Percentiles rank a stretch among this genome's conserved stretches.
These are phyloP conservation scores for Phanerochaete carnosa DNA, from an alignment of 768 basidiomycete genomes.

Conservation along the genomic window DNA sequence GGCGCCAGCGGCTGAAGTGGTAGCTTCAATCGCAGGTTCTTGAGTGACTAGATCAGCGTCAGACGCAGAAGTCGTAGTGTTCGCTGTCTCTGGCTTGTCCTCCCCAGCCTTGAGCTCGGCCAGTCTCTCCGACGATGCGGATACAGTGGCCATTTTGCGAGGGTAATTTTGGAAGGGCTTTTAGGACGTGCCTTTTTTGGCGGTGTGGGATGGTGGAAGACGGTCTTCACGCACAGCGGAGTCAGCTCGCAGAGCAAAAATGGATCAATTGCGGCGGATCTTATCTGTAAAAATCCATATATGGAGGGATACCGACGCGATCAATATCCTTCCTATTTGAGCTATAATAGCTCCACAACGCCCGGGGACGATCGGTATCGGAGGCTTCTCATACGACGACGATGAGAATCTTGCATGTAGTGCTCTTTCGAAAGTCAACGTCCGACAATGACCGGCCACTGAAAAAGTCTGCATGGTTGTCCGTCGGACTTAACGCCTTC, in stretches of 20 bases:
- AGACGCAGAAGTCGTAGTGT: not conserved
- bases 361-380: conserved; percentile 1
- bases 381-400: no score
- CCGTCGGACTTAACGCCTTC: no score
- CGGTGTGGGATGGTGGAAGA: not conserved
- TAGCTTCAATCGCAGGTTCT: not conserved
- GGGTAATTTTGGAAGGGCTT: not conserved
- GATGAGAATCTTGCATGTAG: no score
- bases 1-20: not conserved
- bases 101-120: conserved; percentile 12
- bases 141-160: conserved; percentile 7
- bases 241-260: not conserved
- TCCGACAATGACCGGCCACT: not conserved
- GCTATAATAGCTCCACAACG: not conserved
- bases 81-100: not conserved
- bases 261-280: not conserved
- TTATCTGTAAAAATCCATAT: not conserved
- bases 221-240: not conserved
- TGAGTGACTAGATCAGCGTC: not conserved
- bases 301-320: no score
- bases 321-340: not conserved
- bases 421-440: no score
- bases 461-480: no score
- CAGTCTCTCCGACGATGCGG: conserved; percentile 7
- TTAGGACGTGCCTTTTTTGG: not conserved